Evolutionary conservation across 1,284 basidiomycete genomes (phyloP), one percentile per base, ranked within the genome.

Genomic region (Rhodotorula sp.): DNA sequence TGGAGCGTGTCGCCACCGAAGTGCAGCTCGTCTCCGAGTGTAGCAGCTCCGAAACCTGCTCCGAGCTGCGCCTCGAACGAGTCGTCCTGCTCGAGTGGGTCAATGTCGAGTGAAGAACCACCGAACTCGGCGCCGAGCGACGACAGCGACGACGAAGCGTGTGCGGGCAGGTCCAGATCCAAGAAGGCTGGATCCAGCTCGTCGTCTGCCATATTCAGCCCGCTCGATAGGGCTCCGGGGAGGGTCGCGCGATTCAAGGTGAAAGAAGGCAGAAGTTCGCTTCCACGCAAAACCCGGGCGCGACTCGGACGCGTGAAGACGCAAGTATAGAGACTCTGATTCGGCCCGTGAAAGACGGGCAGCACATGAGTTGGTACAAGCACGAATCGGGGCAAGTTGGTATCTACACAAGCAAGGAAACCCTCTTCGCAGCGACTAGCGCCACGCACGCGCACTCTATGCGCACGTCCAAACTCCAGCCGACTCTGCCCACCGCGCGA

Each of bases 401-500:
- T 47, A 15, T 31, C 28, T 16, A 26, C 26, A 55, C 54, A 55
- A 18, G 15, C 18, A 55, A 55, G 26, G 28, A 19, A 18, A 5
- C n/a, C 26, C 34, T n/a, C 61, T 48, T 67, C 7, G 61, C 58
- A 26, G 8, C 38, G 38, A 43, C 2, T 10, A 43, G 49, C 50
- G 21, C 12, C 50, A 16, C 21, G 8, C 50, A n/a, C 5, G 21
- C 10, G 1, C n/a, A 21, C 10, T 60, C 62, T 63, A 64, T n/a
- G 63, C 63, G 21, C 55, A 34, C 74, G 86, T 79, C 89, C 89
- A 91, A 67, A 83, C 81, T 48, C 88, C 88, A 55, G 86, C 79
- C 55, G 78, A 79, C 62, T 85, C 83, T 6, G 85, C 86, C 89
- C 89, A 91, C 23, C 79, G 79, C 16, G 84, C 78, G 49, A 91